Percentiles rank a stretch among this genome's conserved stretches.
Conservation (phyloP, 2,329 filamentous ascomycete genomes). For the Chrysosporium keratinophilum region DNA sequence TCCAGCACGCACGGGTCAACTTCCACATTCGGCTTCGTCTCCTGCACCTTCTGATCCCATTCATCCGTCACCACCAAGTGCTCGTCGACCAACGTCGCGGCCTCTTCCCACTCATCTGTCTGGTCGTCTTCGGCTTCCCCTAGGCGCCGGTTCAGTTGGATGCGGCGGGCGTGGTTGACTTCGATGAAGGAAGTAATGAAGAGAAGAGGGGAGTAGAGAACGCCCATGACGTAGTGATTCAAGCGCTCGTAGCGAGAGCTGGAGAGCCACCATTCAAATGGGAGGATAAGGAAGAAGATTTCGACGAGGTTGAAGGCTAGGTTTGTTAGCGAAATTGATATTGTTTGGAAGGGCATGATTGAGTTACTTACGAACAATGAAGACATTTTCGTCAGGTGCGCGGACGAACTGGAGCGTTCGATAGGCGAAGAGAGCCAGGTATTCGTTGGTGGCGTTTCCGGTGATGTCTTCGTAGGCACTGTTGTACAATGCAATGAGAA, state of each 20-base stretch:
- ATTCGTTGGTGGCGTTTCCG: slow-evolving; percentile 86
- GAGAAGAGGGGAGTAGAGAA: slow-evolving; percentile 75
- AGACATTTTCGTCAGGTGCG: slow-evolving; percentile 95
- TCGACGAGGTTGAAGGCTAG: slow-evolving; percentile 80
- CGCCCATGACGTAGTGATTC: slow-evolving; percentile 80
- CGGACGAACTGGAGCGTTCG: slow-evolving; percentile 96
- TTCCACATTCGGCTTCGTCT: slow-evolving; percentile 71
- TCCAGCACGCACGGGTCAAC: slow-evolving; percentile 67
- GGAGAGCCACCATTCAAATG: slow-evolving; percentile 94
- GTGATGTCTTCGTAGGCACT: slow-evolving; percentile 93
- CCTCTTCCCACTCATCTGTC: slow-evolving; percentile 86
- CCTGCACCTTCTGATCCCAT: slow-evolving; percentile 70
- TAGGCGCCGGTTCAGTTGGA: slow-evolving; percentile 61
- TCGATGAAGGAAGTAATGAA: slow-evolving; percentile 67
- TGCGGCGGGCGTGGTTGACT: slow-evolving; percentile 52
- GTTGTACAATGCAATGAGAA: slow-evolving; percentile 95
- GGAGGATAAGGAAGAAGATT: slow-evolving; percentile 64
- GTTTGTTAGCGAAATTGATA: neutral
- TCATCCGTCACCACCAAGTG: slow-evolving; percentile 65
- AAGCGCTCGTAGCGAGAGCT: slow-evolving; percentile 61
- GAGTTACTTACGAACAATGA: slow-evolving; percentile 58
- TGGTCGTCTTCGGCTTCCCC: slow-evolving; percentile 86
- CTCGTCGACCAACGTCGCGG: slow-evolving; percentile 38
- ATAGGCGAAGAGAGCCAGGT: slow-evolving; percentile 80
- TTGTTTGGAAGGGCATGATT: slow-evolving; percentile 3